Base-by-base conservation (phyloP, 177 flowering plant genomes). In the Telopea speciosissima region DNA sequence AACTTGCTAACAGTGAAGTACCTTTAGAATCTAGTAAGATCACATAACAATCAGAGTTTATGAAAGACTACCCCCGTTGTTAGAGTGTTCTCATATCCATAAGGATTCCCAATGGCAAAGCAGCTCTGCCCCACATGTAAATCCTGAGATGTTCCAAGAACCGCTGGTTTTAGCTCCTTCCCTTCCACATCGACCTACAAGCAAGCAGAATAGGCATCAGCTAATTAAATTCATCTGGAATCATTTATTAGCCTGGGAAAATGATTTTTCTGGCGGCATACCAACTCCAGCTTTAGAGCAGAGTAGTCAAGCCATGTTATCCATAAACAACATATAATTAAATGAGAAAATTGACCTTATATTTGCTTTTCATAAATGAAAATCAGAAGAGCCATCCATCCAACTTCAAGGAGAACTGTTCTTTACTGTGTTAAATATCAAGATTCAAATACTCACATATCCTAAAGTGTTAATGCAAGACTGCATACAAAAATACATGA, bases 91-190 rank as follows among this genome's bases (percentile, higher is more conserved):
- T 90, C 94, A 75, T 82, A 90, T 75, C 97, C 98, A 74, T 80
- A 90, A 59, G 98, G 98, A 80, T 90, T 94, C 60, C 97, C 97
- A 76, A 94, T 90, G 19, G 98, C 97, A 78, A 82, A 90, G 79
- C 97, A 92, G 78, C 90, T 92, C 76, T 94, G 98, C 19, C 97
- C 98, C 40, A 94, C 97, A 63, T 52, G 89, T 68, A 92, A 68
- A 61, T 83, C 81, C 31, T 63, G 70, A 59, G 97, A 90, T n/a
- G 83, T 86, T 33, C 97, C 98, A 71, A 92, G 66, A 68, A 77
- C 73, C 44, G 84, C 88, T 17, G 97, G 95, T 74, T 86, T 90
- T 63, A 90, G 52, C 70, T 88, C 83, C 70, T 71, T 72, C 19
- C 84, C 88, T 25, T 81, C 87, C 66, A 83, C 77, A 76, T 93